Conservation (phyloP, 129 eudicot species). For the Glebionis coronaria region DNA sequence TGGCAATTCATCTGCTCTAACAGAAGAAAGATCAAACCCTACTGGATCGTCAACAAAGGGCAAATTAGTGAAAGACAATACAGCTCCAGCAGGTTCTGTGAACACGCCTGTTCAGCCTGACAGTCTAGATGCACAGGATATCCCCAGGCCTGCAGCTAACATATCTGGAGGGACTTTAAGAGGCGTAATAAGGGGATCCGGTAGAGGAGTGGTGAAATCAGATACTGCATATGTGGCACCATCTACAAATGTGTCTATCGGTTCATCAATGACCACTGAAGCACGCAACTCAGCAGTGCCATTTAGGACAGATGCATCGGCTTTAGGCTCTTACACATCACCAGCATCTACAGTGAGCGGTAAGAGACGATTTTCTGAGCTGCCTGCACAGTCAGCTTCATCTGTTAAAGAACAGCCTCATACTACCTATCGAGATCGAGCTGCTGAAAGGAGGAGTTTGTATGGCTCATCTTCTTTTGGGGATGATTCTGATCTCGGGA, state of each 20-base stretch:
- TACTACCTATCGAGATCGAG: slow-evolving; percentile 81
- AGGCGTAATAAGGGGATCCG: slow-evolving; percentile 93
- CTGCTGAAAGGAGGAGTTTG: slow-evolving; percentile 92
- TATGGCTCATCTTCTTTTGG: slow-evolving; percentile 82
- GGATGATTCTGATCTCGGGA: slow-evolving; percentile 51
- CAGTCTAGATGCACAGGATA: slow-evolving; percentile 48
- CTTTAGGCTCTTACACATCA: slow-evolving; percentile 71
- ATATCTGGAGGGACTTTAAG: slow-evolving; percentile 60
- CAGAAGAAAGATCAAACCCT: slow-evolving; percentile 51
- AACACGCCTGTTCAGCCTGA: slow-evolving; percentile 34
- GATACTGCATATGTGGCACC: slow-evolving; percentile 63
- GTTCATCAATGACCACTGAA: slow-evolving; percentile 41
- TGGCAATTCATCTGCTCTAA: slow-evolving; percentile 34
- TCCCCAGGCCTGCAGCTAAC: slow-evolving; percentile 44
- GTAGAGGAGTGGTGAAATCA: slow-evolving; percentile 66
- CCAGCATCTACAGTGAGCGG: slow-evolving; percentile 63
- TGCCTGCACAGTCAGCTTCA: slow-evolving; percentile 55
- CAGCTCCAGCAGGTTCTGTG: slow-evolving; percentile 29
- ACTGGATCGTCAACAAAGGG: slow-evolving; percentile 38
- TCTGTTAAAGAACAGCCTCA: slow-evolving; percentile 56
- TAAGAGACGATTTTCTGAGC: slow-evolving; percentile 90
- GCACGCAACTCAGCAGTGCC: slow-evolving; percentile 42
- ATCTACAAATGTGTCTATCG: slow-evolving; percentile 24
- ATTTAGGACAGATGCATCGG: slow-evolving; percentile 81
- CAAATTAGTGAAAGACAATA: slow-evolving; percentile 48